Base-by-base conservation (phyloP, 192 early-diverging fungal species). In the Linnemannia exigua region DNA sequence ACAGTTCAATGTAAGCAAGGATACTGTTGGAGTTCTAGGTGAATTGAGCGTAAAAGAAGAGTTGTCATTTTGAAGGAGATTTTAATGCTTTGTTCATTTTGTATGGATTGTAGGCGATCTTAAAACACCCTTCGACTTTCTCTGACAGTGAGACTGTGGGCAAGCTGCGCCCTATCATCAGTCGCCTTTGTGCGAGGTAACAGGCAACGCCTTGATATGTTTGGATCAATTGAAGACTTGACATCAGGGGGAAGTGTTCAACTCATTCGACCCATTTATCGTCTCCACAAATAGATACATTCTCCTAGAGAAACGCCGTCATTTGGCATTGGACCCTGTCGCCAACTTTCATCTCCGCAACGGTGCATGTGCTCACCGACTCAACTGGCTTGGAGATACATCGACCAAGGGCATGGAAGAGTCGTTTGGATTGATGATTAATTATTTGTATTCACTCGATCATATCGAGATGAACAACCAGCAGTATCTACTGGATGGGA, bases 271-370 rank as follows among this genome's bases (percentile, higher is more conserved):
- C 46, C 41, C n/a, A 28, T 72, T 70, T 28, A 0, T 63, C 38
- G 6, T 38, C 31, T 70, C 36, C 15, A 69, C 28, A 28, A 41
- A 70, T 74, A 92, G 92, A 82, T 95, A 95, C 72, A 77, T 95
- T 12, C 51, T 96, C 38, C 58, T 91, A 16, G 95, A 96, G 77
- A 95, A 95, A 72, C 90, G 92, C 41, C 85, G 92, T 11, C 80
- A 86, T 44, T 74, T 90, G 35, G 97, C 96, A 1, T 79, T 94
- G 20, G 98, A 99, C 87, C 97, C 98, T 0, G 98, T 99, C 0
- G 97, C 96, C 31, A 98, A 99, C 87, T 99, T 99, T 75, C 98
- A 99, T 77, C 84, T 98, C 67, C 94, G 98, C 35, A 99, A 99
- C 80, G 98, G 98, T 11, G 97, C 97, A 0, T 96, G 95, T 77